phyloP scores from a whole-genome alignment of 2,329 filamentous ascomycete genomes.

The Coleophoma eucalyptorum region DNA sequence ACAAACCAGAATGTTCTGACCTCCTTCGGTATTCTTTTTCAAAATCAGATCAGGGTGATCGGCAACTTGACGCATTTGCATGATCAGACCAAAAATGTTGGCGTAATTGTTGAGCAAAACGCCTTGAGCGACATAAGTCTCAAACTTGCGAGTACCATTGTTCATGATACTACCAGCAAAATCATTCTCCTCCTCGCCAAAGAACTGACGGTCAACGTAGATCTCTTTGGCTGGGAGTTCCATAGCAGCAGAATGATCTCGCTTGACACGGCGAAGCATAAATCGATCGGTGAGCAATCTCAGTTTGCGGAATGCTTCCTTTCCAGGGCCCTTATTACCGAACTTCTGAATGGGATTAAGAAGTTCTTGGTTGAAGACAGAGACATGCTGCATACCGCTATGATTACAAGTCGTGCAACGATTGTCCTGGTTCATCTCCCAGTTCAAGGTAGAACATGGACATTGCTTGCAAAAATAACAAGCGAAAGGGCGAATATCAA shows the following conservation, averaged over 20 bases:
- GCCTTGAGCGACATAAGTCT: constrained; percentile 91
- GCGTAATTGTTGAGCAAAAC: constrained; percentile 97
- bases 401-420: constrained; percentile 69
- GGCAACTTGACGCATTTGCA: constrained; percentile 98
- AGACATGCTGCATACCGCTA: constrained; percentile 52
- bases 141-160: constrained; percentile 81
- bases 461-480: constrained; percentile 94
- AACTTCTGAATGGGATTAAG: constrained; percentile 74
- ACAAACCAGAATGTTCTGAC: constrained; percentile 87
- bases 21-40: constrained; percentile 80
- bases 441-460: constrained; percentile 75
- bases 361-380: constrained; percentile 91
- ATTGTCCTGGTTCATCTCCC: constrained; percentile 70
- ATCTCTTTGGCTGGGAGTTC: constrained; percentile 95
- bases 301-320: constrained; percentile 73
- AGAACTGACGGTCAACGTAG: constrained; percentile 89
- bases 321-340: constrained; percentile 58
- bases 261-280: constrained; percentile 94
- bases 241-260: constrained; percentile 90
- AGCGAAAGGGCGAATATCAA: constrained; percentile 84
- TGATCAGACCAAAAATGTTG: constrained; percentile 98
- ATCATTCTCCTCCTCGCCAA: constrained; percentile 92
- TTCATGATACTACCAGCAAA: constrained; percentile 96
- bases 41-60: constrained; percentile 94
- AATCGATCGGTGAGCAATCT: constrained; percentile 87